Evolutionary conservation across 305 asterid genomes (phyloP).

Genomic region (Galium porrigens): DNA sequence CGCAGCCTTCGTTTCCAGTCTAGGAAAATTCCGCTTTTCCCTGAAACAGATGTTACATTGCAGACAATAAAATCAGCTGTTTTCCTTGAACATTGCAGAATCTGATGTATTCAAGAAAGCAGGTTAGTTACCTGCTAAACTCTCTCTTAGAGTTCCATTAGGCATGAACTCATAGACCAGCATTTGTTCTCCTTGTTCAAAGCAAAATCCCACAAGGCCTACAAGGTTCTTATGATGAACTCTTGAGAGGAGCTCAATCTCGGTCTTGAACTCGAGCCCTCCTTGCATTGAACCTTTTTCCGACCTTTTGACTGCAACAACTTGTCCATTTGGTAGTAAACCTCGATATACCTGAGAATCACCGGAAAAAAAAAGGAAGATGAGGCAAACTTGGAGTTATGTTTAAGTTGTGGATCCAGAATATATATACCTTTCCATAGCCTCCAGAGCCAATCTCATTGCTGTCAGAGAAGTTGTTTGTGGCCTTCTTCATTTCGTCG

Average conservation of each 20-base stretch:
- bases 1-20: slow-evolving; percentile 84
- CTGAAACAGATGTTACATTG: slow-evolving; percentile 23
- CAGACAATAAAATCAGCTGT: background rate
- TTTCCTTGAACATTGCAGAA: background rate
- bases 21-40: slow-evolving; percentile 52
- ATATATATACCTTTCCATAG: slow-evolving; percentile 59
- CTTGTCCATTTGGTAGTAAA: slow-evolving; percentile 46
- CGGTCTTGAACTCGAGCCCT: slow-evolving; percentile 83
- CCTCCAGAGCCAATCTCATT: slow-evolving; percentile 89
- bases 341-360: slow-evolving; percentile 66
- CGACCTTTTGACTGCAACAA: slow-evolving; percentile 72
- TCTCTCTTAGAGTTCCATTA: slow-evolving; percentile 65
- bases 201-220: slow-evolving; percentile 80
- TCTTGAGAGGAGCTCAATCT: slow-evolving; percentile 83
- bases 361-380: background rate
- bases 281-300: slow-evolving; percentile 79
- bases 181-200: slow-evolving; percentile 89
- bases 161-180: slow-evolving; percentile 78
- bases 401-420: background rate
- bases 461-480: slow-evolving; percentile 55
- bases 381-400: background rate
- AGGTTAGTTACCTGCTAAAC: slow-evolving; percentile 41
- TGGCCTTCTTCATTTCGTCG: slow-evolving; percentile 80
- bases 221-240: slow-evolving; percentile 94
- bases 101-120: background rate